A percentile compares a stretch with the other conserved stretches of the same genome.
Conservation (phyloP, 306 rosid species). For the Prunus davidiana region DNA sequence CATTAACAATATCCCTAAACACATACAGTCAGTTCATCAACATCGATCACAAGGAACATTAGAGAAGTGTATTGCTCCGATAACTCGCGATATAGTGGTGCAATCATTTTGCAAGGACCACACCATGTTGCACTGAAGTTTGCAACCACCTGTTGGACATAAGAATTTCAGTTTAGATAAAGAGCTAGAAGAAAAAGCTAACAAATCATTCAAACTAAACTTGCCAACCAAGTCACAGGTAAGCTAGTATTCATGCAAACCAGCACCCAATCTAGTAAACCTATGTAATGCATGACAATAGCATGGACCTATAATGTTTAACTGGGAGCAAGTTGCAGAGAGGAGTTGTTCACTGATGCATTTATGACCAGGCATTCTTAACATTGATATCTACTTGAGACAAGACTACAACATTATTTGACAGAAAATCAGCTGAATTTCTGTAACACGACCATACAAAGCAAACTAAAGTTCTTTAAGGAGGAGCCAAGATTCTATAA, state of each 20-base stretch:
- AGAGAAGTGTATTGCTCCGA: conserved; percentile 76
- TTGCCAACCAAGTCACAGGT: background rate
- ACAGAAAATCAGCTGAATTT: background rate
- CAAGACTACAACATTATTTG: background rate
- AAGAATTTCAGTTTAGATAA: conserved; percentile 18
- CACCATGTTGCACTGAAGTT: conserved; percentile 99
- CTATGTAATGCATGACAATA: background rate
- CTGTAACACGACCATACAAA: background rate
- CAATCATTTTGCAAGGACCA: conserved; percentile 87
- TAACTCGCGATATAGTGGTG: conserved; percentile 68
- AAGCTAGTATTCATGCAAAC: background rate
- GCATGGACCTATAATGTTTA: background rate
- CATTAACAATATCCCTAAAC: background rate
- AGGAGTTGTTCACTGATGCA: background rate
- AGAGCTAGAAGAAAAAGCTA: background rate
- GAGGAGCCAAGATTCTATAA: background rate
- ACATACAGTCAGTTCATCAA: conserved; percentile 91
- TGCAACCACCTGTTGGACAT: conserved; percentile 68
- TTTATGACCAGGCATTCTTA: background rate
- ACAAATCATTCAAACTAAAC: background rate
- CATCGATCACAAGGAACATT: conserved; percentile 81
- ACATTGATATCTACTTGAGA: background rate
- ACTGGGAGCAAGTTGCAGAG: background rate
- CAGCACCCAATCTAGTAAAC: conserved; percentile 12
- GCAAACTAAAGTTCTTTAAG: background rate